Evolutionary conservation across 352 stramenopile genomes (phyloP), one percentile per base, ranked within the genome.

Genomic region (Globisporangium emineosum): DNA sequence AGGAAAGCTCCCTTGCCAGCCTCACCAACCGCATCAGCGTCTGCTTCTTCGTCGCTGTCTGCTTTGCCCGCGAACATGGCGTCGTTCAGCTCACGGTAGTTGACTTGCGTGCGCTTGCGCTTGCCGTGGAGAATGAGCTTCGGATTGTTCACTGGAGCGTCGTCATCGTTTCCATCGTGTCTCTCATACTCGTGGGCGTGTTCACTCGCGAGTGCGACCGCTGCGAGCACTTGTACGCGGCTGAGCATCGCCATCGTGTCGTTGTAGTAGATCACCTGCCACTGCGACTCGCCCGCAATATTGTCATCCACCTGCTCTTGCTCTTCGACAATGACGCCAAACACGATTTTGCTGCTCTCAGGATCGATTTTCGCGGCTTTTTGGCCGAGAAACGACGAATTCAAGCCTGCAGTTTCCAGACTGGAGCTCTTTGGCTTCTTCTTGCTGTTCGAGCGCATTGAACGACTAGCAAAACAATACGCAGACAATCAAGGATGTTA

Each of bases 41-140:
- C 67, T 1, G 56, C 68, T 62, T 86, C 81, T 35, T 73, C 75
- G 35, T 90, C 85, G 19, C 80, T 84, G 60, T 86, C 80, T 9
- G 66, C 69, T 59, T 88, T 77, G 0, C 79, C 81, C 1, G 75
- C 82, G 67, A 94, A 96, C 67, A 96, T 78, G 30, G 86, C 53
- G 55, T 86, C 79, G 60, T 96, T 93, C 13, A 96, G 76, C 43
- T 78, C 67, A n/a, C 77, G 83, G 57, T 96, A 96, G 71, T 96
- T 76, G 15, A 96, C 87, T 2, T 77, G 70, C 17, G 72, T 89
- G 19, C 87, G 81, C 73, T 93, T 92, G 43, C 87, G 81, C 64
- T 96, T 96, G 52, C 85, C 81, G 23, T 73, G 69, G 4, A 93
- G 33, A 60, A 93, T 89, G 40, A 90, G 62, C 4, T 64, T 69